Percentiles rank a stretch among this genome's conserved stretches.
These are phyloP conservation scores for Tylopilus vinaceipallidus DNA, from an alignment of 768 basidiomycete species.

Conservation along the genomic window DNA sequence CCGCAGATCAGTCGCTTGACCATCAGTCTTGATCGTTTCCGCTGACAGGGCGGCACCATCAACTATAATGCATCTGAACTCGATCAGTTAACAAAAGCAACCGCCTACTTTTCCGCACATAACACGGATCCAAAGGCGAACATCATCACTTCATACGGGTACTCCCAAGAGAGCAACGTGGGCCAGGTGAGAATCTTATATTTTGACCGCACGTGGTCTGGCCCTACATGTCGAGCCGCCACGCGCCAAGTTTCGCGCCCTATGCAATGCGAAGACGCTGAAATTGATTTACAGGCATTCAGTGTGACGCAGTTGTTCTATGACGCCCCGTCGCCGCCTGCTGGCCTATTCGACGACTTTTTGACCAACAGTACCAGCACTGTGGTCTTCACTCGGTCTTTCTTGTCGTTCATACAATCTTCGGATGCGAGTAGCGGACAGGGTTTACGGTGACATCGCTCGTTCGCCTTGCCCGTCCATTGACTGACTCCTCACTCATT, in stretches of 20 bases:
- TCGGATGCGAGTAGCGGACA: conserved; percentile 15
- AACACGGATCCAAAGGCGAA: conserved; percentile 27
- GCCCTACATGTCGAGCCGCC: background rate
- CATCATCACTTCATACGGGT: conserved; percentile 44
- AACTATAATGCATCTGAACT: conserved; percentile 18
- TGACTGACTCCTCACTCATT: background rate
- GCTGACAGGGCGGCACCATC: conserved; percentile 48
- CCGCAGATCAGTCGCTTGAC: conserved; percentile 1
- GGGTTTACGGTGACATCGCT: conserved; percentile 24
- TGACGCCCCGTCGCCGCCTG: conserved; percentile 39
- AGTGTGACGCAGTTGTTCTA: conserved; percentile 50
- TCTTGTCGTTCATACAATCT: conserved; percentile 25
- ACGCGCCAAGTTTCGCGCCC: background rate
- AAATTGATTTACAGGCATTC: conserved; percentile 9
- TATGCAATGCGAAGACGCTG: conserved; percentile 3
- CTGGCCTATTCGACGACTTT: conserved; percentile 32
- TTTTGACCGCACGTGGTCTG: conserved; percentile 3
- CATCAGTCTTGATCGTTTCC: conserved; percentile 4
- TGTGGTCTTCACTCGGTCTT: conserved; percentile 21
- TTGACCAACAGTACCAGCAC: conserved; percentile 12
- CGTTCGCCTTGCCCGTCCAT: background rate
- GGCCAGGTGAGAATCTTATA: conserved; percentile 34
- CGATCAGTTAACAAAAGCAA: conserved; percentile 24
- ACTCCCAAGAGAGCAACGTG: conserved; percentile 26
- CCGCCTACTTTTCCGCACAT: conserved; percentile 20